phyloP scores from a whole-genome alignment of 805 yeast species.

The Yarrowia deformans region DNA sequence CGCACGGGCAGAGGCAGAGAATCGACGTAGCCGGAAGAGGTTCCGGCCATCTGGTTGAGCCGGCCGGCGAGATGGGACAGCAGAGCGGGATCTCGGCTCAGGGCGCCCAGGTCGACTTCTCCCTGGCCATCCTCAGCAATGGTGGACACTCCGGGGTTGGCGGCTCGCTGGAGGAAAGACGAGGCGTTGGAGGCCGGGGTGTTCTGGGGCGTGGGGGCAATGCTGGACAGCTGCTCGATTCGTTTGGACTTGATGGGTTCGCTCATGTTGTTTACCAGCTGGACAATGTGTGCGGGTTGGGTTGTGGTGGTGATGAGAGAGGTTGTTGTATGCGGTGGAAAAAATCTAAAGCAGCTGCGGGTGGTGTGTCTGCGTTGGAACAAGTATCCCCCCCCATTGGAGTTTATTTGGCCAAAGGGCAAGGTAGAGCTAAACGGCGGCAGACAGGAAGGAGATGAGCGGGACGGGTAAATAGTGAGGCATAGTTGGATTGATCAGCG shows the following conservation, averaged over 20 bases:
- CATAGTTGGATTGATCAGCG: too few relatives aligned
- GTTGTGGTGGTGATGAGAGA: not conserved
- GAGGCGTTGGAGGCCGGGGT: constrained; percentile 90
- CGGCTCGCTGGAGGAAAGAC: constrained; percentile 65
- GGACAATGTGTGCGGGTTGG: not conserved
- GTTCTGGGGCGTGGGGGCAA: constrained; percentile 97
- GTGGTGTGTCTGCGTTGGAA: not conserved
- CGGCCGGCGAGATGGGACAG: constrained; percentile 89
- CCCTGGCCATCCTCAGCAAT: constrained; percentile 68
- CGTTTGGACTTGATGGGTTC: constrained; percentile 82
- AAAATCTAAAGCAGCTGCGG: constrained; percentile 30
- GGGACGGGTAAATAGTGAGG: not conserved
- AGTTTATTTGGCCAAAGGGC: constrained; percentile 32
- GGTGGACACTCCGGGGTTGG: constrained; percentile 62
- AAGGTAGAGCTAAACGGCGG: constrained; percentile 19
- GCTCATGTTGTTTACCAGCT: constrained; percentile 60
- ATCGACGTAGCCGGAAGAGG: constrained; percentile 84
- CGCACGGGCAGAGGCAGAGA: constrained; percentile 74
- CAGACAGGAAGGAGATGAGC: not conserved
- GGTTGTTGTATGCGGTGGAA: constrained; percentile 1
- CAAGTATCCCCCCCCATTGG: constrained; percentile 25
- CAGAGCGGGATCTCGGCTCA: constrained; percentile 81
- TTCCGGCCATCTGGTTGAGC: constrained; percentile 82
- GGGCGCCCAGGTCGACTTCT: constrained; percentile 52
- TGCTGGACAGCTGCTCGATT: constrained; percentile 73